Conservation (phyloP, 108 stramenopile genomes). For the Fragilaria radians region DNA sequence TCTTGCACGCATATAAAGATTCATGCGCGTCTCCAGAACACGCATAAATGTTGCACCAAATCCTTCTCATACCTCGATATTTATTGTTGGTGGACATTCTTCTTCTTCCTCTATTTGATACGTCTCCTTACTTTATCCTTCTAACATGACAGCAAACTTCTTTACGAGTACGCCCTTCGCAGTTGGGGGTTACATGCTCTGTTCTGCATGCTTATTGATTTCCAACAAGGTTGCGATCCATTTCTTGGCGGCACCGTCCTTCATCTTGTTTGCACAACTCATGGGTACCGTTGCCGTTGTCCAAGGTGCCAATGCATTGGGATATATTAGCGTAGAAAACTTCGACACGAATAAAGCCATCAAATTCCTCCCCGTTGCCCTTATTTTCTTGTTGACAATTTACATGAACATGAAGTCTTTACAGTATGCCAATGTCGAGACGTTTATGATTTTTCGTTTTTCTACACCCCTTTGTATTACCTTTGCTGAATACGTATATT, state of each 20-base stretch:
- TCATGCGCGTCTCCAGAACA: too few species aligned
- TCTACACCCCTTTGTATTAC: conserved; percentile 74
- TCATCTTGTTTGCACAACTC: conserved; percentile 66
- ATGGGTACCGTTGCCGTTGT: conserved; percentile 54
- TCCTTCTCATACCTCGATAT: too few species aligned
- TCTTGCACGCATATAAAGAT: too few species aligned
- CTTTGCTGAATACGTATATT: conserved; percentile 63
- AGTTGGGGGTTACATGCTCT: conserved; percentile 67
- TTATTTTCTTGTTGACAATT: conserved; percentile 70
- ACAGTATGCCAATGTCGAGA: conserved; percentile 83
- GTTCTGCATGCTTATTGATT: conserved; percentile 64
- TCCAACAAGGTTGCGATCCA: conserved; percentile 74
- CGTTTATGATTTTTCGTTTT: conserved; percentile 87
- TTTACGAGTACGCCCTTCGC: conserved; percentile 30
- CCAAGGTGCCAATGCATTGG: conserved; percentile 34
- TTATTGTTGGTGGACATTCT: too few species aligned
- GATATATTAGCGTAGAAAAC: conserved; percentile 44
- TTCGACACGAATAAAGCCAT: conserved; percentile 56
- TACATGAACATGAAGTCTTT: conserved; percentile 81
- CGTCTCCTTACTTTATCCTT: too few species aligned
- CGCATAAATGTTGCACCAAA: too few species aligned
- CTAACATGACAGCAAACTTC: neutral
- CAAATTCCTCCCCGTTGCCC: conserved; percentile 65
- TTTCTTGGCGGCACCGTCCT: conserved; percentile 59
- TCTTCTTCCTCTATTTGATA: too few species aligned